Base-by-base conservation (phyloP, 78 protist genomes). In the Polysphondylium violaceum region DNA sequence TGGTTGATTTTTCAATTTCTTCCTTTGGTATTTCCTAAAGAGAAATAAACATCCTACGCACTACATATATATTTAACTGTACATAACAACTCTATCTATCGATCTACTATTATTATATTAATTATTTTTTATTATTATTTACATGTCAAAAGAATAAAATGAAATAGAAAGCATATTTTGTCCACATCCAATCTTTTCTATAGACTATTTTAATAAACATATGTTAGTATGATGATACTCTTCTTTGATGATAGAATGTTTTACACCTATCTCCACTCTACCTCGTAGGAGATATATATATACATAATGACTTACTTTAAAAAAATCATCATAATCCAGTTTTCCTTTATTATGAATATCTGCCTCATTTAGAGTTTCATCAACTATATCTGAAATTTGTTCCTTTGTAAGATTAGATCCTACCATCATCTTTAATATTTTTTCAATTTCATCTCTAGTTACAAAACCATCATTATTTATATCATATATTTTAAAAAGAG, bases 381-480 rank as follows among this genome's bases (percentile, higher is more conserved):
- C 85, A 36, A 94, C 96, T 47, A 94, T 91, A 16, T 50, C 55
- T 58, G 76, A 75, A 14, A 95, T 40, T 50, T 95, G 92, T 29
- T 69, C 76, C 5, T 59, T 50, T 29, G 76, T 53, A 14, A 94
- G 40, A 65, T 83, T 88, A 27, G 43, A 36, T 40, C 93, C 96
- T 27, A 94, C 96, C 94, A 94, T 75, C 86, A 90, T 74, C 27
- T 65, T 81, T 58, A 94, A 65, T n/a, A 94, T 68, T 9, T 64
- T 55, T 58, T 74, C 56, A 23, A 94, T 72, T 40, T 94, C 96
- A 12, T 83, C 74, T 40, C 74, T 74, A 27, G 76, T 65, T 23
- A 94, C 71, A 51, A 64, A 72, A 38, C 96, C 96, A 43, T 89
- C 94, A 51, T 69, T 86, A 31, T 94, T 77, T 4, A 76, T 40